Evolutionary conservation across 306 rosid species (phyloP).

Genomic region (Sicyos edulis): DNA sequence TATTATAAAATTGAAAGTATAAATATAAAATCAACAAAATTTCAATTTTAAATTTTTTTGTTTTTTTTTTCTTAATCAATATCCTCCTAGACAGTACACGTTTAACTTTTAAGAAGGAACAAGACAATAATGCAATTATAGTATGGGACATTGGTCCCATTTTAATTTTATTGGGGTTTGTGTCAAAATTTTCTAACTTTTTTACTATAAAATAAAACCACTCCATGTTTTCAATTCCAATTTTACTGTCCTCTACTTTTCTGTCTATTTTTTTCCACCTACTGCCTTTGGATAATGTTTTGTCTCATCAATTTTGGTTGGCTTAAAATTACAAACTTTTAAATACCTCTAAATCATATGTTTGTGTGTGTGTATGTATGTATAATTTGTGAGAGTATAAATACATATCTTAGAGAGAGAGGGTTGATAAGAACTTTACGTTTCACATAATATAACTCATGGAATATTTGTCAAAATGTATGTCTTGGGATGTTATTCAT

Average conservation of each 20-base stretch:
- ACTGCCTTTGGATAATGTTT: not conserved
- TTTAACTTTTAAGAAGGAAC: not conserved
- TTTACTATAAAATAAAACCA: not conserved
- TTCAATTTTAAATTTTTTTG: no score
- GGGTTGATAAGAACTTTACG: no score
- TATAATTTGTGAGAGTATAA: no score
- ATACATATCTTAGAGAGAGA: no score
- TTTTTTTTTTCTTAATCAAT: no score
- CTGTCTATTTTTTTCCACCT: not conserved
- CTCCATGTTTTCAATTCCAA: not conserved
- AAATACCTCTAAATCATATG: not conserved
- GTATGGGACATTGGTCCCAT: not conserved
- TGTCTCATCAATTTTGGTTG: not conserved
- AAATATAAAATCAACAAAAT: no score
- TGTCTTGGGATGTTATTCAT: no score
- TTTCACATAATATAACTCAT: no score
- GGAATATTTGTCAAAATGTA: no score
- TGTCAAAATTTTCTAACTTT: not conserved
- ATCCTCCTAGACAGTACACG: not conserved
- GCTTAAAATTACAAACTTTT: not conserved
- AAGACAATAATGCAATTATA: conserved; percentile 4
- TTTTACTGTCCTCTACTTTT: not conserved
- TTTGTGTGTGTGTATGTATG: not conserved
- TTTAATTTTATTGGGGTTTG: not conserved
- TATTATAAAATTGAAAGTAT: no score